Evolutionary conservation across 352 stramenopile species (phyloP).

Genomic region (Globisporangium paroecandrum): DNA sequence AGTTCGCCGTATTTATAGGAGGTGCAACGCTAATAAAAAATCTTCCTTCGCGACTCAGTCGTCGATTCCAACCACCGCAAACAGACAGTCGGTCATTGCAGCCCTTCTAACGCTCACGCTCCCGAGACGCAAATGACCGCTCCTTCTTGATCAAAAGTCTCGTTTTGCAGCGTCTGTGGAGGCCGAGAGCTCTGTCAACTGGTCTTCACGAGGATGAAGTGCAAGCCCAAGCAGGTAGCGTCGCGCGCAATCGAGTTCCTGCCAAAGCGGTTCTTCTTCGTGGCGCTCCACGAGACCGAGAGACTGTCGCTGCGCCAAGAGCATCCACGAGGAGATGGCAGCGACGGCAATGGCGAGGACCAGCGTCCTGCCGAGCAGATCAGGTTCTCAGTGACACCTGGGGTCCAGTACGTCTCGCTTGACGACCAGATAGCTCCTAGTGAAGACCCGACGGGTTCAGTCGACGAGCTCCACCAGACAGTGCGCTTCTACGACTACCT

Average conservation of each 20-base stretch:
- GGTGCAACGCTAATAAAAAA: not conserved
- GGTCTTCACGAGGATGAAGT: constrained; percentile 40
- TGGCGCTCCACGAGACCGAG: constrained; percentile 38
- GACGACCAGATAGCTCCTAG: constrained; percentile 28
- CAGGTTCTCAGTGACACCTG: constrained; percentile 24
- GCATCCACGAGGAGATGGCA: not conserved
- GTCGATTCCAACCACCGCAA: not conserved
- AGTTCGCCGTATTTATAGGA: not conserved
- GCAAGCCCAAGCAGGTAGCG: constrained; percentile 25
- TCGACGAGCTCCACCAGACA: constrained; percentile 28
- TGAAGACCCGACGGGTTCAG: not conserved
- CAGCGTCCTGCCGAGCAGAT: too few relatives aligned
- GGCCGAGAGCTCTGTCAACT: not conserved
- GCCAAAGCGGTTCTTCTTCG: constrained; percentile 47
- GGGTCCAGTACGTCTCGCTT: constrained; percentile 44
- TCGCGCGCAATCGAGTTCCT: constrained; percentile 58
- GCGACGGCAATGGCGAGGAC: not conserved
- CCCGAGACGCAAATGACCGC: constrained; percentile 6
- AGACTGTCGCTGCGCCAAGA: constrained; percentile 15
- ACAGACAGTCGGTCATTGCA: not conserved
- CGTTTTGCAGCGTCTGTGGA: not conserved
- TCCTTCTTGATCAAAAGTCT: not conserved
- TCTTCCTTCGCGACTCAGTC: not conserved
- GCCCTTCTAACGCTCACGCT: not conserved
- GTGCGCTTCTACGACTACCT: constrained; percentile 55